A percentile compares a stretch with the other conserved stretches of the same genome.
Conservation (phyloP, 768 basidiomycete genomes). For the Boletus sp. region DNA sequence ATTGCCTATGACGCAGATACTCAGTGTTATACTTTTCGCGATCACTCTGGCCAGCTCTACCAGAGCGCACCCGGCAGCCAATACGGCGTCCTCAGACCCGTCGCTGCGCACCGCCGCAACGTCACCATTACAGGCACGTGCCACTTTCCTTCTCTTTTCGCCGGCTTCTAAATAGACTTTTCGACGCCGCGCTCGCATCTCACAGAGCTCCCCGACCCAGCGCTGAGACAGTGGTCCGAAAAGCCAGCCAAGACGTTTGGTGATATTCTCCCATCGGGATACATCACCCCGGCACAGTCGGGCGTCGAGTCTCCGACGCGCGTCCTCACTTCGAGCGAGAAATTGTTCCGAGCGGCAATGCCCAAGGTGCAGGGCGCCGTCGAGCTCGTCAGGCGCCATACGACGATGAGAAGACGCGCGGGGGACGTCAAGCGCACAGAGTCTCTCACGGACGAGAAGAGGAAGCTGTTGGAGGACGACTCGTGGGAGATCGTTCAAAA, state of each 20-base stretch:
- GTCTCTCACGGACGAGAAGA: conserved; percentile 20
- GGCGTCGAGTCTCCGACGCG: conserved; percentile 15
- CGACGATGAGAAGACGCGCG: conserved; percentile 10
- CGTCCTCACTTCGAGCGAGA: conserved; percentile 27
- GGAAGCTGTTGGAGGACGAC: conserved; percentile 18
- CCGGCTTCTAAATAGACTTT: background rate
- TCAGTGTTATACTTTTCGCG: conserved; percentile 48
- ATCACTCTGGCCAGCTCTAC: conserved; percentile 44
- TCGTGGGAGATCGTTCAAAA: conserved; percentile 15
- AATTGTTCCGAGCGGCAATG: conserved; percentile 32
- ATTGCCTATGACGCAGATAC: conserved; percentile 56
- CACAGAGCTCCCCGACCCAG: conserved; percentile 27
- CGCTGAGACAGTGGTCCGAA: conserved; percentile 21
- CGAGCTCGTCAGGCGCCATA: conserved; percentile 23
- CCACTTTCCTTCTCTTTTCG: too few species aligned
- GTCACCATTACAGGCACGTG: conserved; percentile 24
- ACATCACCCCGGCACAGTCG: conserved; percentile 40
- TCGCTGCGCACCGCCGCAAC: conserved; percentile 27
- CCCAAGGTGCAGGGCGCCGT: conserved; percentile 43
- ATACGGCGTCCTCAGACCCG: conserved; percentile 44
- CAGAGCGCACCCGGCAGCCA: conserved; percentile 42
- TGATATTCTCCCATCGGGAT: conserved; percentile 45
- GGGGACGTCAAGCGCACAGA: conserved; percentile 9
- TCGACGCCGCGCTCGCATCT: background rate
- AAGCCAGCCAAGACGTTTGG: conserved; percentile 40